Evolutionary conservation across 108 stramenopile species (phyloP), one percentile per base, ranked within the genome.

Genomic region (Stephanodiscus minutulus): DNA sequence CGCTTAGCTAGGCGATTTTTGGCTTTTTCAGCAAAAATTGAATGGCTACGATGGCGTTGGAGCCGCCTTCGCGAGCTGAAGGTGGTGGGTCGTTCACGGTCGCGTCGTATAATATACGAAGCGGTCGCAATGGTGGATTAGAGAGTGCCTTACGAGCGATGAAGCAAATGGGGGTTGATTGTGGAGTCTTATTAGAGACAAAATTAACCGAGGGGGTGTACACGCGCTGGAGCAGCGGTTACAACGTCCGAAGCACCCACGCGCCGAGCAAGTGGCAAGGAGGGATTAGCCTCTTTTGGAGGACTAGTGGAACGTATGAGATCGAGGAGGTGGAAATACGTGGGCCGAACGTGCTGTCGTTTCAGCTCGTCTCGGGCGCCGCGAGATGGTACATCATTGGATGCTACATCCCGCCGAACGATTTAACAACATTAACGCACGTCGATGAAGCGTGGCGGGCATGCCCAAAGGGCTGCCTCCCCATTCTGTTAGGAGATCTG

Each of bases 281-380:
- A 53, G 66, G 66, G 36, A 39, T 55, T 15, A 15, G 25, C 9
- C 41, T 67, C 25, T 48, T 67, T 52, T 67, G 46, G 46, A 46
- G 66, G 41, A 12, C 24, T 24, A 50, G 28, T 28, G 66, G 55
- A 13, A 7, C 20, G 5, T 67, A 37, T 21, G 35, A 52, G 50
- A 52, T 67, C 49, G 52, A 67, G 3, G 36, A 37, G 21, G 49
- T 53, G 22, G 36, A 17, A 9, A 1, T 27, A n/a, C 27, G 10
- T 20, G 66, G 66, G 20, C 66, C 52, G 3, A 67, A 67, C 54
- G 52, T 67, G 20, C 35, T 53, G 24, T 27, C 49, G 8, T 67
- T 46, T 29, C 21, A 52, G 27, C 52, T 54, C 3, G 49, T 53
- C 15, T 28, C 25, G 36, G 66, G 66, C 15, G 11, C 39, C 39